Conservation (phyloP, 2,329 filamentous ascomycete species). For the Plectosphaerella sp. region DNA sequence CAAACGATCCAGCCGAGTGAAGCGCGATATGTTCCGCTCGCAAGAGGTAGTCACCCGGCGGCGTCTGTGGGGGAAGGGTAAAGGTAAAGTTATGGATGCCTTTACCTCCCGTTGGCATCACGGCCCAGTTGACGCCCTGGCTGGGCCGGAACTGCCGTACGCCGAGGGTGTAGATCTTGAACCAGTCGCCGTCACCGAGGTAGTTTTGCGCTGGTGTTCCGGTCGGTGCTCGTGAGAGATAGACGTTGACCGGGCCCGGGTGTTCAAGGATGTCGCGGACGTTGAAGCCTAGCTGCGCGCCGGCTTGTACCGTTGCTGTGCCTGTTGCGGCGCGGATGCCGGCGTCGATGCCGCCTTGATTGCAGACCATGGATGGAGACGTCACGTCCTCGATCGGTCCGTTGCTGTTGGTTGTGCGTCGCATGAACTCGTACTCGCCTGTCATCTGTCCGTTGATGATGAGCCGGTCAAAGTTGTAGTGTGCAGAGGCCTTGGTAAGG, state of each 20-base stretch:
- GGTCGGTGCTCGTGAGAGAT: constrained; percentile 29
- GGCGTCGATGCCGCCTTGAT: constrained; percentile 29
- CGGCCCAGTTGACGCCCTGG: constrained; percentile 25
- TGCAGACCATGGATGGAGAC: constrained; percentile 32
- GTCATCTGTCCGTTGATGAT: constrained; percentile 14
- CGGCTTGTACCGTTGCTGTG: constrained; percentile 14
- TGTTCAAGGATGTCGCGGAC: constrained; percentile 19
- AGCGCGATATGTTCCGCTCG: constrained; percentile 31
- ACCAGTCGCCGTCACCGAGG: constrained; percentile 29
- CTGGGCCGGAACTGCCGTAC: constrained; percentile 19
- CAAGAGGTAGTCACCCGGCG: constrained; percentile 25
- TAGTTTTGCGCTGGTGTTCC: constrained; percentile 16
- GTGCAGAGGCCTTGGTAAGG: constrained; percentile 5
- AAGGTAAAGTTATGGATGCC: constrained; percentile 26
- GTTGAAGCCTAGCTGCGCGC: not conserved
- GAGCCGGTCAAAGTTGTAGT: constrained; percentile 14
- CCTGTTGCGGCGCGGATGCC: constrained; percentile 29
- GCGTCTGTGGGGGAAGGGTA: not conserved
- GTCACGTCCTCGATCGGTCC: constrained; percentile 33
- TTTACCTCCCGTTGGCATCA: constrained; percentile 17
- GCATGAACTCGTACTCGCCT: constrained; percentile 11
- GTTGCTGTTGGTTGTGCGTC: constrained; percentile 20
- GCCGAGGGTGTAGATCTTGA: constrained; percentile 29
- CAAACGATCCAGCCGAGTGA: constrained; percentile 21
- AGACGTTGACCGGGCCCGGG: constrained; percentile 32